Base-by-base conservation (phyloP, 192 early-diverging fungal species). In the Umbelopsis sp. region DNA sequence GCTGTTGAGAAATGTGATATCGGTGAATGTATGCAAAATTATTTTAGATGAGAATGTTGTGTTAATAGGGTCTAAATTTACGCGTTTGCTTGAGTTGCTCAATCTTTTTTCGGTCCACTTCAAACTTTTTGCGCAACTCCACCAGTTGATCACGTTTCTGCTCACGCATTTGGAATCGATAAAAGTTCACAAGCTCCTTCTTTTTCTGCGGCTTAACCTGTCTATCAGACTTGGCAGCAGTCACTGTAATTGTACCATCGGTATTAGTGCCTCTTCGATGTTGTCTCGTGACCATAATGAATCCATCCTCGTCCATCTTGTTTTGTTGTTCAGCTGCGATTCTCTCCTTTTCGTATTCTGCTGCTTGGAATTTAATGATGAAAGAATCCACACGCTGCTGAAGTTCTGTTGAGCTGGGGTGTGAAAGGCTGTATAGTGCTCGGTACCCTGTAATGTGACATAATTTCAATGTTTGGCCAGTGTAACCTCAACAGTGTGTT, bases 131-230 rank as follows among this genome's bases (percentile, higher is more conserved):
- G 67, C 96, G 91, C 67, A 98, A 80, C 61, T 97, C 93, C 2
- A 84, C 81, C 45, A 97, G 85, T 91, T 98, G 91, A 77, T 94
- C 89, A 50, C 90, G 84, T 80, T 97, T 97, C 45, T 80, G 85
- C 83, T 98, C 94, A 23, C 95, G 87, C 86, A 94, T 85, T 84
- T 98, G 96, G 89, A 98, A 98, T 15, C 95, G 84, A 78, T 98
- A 98, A 88, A 98, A 95, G 83, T 98, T 92, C 23, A 87, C 86
- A 52, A 94, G 83, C 64, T 90, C 89, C 69, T 91, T 86, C 84
- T 93, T 91, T 89, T 95, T 93, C 55, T 61, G 55, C 70, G 76
- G 88, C 78, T 90, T 89, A 67, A 81, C 71, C 68, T 77, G 81
- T 67, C 51, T 53, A 52, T 85, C 86, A 37, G 72, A 68, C 67